Evolutionary conservation across 1,284 basidiomycete genomes (phyloP), one percentile per base, ranked within the genome.

Genomic region (Ustilago curta): DNA sequence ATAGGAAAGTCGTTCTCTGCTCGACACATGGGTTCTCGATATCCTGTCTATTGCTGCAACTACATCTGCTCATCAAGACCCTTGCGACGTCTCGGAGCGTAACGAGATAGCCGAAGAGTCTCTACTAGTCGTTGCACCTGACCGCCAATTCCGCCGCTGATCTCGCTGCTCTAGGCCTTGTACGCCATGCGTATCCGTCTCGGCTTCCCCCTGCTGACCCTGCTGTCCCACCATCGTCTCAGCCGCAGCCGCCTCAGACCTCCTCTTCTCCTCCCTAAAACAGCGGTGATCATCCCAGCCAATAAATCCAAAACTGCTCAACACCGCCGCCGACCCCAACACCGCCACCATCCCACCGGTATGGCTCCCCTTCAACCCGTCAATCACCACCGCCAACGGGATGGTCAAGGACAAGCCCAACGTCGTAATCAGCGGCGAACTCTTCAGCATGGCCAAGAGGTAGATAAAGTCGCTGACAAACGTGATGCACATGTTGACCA

Each of bases 381-480:
- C 94, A 11, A 93, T 93, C 19, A 91, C 59, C 42, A 95, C 90
- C 1, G 94, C 93, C 57, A 95, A 87, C 9, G 94, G 94, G 82
- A 98, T 97, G 0, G 97, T 98, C n/a, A 99, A 88, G 61, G 92
- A 94, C 19, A 99, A 88, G 18, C 97, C 96, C 64, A 99, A 88
- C 0, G 96, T 99, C 14, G 94, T 95, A 23, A 96, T 92, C 74
- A 85, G 55, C 16, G 84, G 96, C 3, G 95, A 96, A 3, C 95
- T 97, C 88, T 97, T 97, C 70, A 99, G 89, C 95, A 98, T 97
- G 6, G 96, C 93, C 73, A 81, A 59, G 45, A 85, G 74, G 31
- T 83, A 85, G 50, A 67, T 59, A 23, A 79, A 62, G 25, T 70
- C 66, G 48, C 73, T 73, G 9, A 85, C 83, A 25, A 87, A 85